A percentile compares a stretch with the other conserved stretches of the same genome.
Conservation (phyloP, 352 stramenopile genomes). For the Phytophthora chlamydospora region DNA sequence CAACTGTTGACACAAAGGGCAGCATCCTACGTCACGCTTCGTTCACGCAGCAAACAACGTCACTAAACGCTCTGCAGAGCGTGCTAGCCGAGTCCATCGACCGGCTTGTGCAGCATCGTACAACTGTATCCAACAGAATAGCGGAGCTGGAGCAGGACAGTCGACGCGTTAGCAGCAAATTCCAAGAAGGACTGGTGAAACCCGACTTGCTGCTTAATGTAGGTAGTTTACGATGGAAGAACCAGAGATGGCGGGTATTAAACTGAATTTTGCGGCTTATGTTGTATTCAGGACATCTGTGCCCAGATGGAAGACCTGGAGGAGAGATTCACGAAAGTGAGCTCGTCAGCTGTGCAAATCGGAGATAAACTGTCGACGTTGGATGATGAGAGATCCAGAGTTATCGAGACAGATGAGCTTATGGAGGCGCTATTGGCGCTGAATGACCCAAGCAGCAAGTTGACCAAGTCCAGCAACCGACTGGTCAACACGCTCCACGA, state of each 20-base stretch:
- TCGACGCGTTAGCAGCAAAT: conserved; percentile 54
- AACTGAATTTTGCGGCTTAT: conserved; percentile 3
- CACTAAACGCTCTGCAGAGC: conserved; percentile 70
- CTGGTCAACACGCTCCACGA: conserved; percentile 74
- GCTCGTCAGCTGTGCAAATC: conserved; percentile 78
- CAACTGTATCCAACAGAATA: conserved; percentile 64
- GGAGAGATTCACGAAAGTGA: conserved; percentile 88
- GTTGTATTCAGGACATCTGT: conserved; percentile 62
- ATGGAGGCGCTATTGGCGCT: conserved; percentile 78
- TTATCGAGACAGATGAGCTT: conserved; percentile 79
- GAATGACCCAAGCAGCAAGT: conserved; percentile 64
- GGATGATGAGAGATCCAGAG: conserved; percentile 66
- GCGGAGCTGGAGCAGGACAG: conserved; percentile 69
- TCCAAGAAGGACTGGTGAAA: conserved; percentile 64
- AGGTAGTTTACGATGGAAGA: conserved; percentile 2
- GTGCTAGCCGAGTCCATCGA: conserved; percentile 68
- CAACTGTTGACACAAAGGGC: conserved; percentile 12
- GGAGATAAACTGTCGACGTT: conserved; percentile 69
- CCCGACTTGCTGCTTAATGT: conserved; percentile 70
- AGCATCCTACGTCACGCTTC: conserved; percentile 24
- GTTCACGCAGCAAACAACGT: conserved; percentile 63
- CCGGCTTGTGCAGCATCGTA: conserved; percentile 59
- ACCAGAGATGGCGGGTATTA: not conserved
- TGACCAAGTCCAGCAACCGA: conserved; percentile 60
- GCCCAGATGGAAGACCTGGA: conserved; percentile 84